These are phyloP conservation scores for Trametes meyenii DNA, from an alignment of 768 basidiomycete genomes.

Conservation along the genomic window DNA sequence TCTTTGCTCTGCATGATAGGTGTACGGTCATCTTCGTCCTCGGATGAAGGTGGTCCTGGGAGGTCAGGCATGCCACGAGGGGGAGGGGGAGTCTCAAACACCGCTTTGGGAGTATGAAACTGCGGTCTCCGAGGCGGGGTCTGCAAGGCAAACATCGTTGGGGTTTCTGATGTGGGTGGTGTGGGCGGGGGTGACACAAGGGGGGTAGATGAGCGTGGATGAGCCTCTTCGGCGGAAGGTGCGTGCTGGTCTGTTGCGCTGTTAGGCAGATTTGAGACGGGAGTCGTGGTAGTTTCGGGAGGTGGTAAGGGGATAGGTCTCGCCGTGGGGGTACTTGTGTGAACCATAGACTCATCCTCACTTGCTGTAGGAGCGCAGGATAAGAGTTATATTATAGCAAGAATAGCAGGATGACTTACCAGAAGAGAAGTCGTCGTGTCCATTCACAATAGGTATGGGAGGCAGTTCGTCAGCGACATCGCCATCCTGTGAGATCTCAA, in stretches of 20 bases:
- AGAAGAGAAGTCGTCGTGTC: constrained; percentile 17
- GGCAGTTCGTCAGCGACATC: constrained; percentile 16
- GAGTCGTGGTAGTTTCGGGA: constrained; percentile 18
- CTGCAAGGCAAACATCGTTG: constrained; percentile 32
- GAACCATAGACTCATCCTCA: constrained; percentile 39
- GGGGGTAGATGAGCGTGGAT: constrained; percentile 24
- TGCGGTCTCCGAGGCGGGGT: constrained; percentile 54
- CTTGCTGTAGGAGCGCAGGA: constrained; percentile 34
- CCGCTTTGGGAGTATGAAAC: constrained; percentile 45
- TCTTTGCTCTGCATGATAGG: constrained; percentile 27
- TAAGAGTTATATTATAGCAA: neutral
- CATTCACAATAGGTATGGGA: constrained; percentile 21
- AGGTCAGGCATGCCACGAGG: constrained; percentile 65
- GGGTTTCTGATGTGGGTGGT: constrained; percentile 32
- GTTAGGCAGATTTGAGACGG: neutral
- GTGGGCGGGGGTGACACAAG: constrained; percentile 36
- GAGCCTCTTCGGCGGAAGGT: neutral
- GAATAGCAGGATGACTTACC: constrained; percentile 2
- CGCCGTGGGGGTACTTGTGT: constrained; percentile 28
- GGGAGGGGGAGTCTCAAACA: constrained; percentile 67
- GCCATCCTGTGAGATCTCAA: constrained; percentile 12
- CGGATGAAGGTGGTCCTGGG: constrained; percentile 62
- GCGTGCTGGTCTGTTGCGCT: neutral
- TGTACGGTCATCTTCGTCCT: constrained; percentile 47
- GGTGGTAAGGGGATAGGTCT: constrained; percentile 25